Evolutionary conservation across 345 rosid species (phyloP).

Genomic region (Bretschneidera sinensis): DNA sequence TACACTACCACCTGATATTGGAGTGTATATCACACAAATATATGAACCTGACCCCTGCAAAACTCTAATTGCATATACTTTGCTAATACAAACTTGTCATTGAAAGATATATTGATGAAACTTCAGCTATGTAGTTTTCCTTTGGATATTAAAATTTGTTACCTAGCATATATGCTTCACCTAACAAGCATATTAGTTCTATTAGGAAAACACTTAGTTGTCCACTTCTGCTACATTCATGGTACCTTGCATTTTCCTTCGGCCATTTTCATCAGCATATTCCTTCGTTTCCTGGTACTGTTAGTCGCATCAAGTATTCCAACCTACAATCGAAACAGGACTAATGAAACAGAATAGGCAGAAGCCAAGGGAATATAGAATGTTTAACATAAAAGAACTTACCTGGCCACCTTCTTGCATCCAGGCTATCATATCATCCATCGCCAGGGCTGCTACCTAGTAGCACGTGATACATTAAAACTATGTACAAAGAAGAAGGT

Average conservation of each 20-base stretch:
- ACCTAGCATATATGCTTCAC: conserved; percentile 7
- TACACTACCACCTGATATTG: no score
- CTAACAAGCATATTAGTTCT: conserved; percentile 7
- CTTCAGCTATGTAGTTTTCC: background rate
- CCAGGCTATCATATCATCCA: conserved; percentile 99
- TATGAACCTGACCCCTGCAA: background rate
- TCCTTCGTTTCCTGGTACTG: conserved; percentile 78
- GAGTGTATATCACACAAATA: no score
- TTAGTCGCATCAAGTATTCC: conserved; percentile 99
- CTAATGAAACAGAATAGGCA: conserved; percentile 19
- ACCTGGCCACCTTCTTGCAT: conserved; percentile 99
- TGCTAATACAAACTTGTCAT: background rate
- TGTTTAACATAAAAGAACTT: conserved; percentile 24
- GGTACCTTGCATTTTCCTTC: conserved; percentile 99
- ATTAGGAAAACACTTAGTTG: conserved; percentile 5
- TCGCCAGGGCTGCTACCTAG: conserved; percentile 99
- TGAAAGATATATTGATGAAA: background rate
- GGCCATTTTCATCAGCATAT: conserved; percentile 99
- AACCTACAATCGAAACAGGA: conserved; percentile 50
- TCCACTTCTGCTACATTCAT: background rate
- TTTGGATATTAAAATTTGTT: no score
- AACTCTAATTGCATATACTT: background rate
- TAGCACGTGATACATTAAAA: conserved; percentile 72
- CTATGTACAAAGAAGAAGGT: conserved; percentile 63
- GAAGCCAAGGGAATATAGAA: conserved; percentile 7